phyloP scores from a whole-genome alignment of 148 eudicot genomes.

The Rhododendron ferrugineum region DNA sequence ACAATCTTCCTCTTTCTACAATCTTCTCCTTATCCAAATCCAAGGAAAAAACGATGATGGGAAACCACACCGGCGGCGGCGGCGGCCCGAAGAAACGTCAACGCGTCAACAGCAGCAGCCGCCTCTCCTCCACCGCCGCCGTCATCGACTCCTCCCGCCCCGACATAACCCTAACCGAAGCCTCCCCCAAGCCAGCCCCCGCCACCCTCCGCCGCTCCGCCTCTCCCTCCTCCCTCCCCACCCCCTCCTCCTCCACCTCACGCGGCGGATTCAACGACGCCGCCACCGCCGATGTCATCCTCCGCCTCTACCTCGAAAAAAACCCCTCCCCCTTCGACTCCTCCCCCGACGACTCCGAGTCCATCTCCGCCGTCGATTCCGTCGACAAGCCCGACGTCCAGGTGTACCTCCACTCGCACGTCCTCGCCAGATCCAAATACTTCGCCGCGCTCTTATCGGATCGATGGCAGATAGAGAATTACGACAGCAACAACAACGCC shows the following conservation, averaged over 20 bases:
- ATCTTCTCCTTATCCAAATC: neutral
- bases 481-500: neutral
- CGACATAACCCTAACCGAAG: conserved; percentile 33
- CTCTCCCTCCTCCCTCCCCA: neutral
- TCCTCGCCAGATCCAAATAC: conserved; percentile 57
- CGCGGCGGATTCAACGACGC: conserved; percentile 66
- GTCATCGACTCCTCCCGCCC: conserved; percentile 26
- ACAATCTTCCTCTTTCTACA: neutral
- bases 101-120: conserved; percentile 32
- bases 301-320: conserved; percentile 45
- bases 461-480: conserved; percentile 53
- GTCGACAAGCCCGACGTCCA: conserved; percentile 33
- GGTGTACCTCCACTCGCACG: conserved; percentile 63
- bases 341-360: conserved; percentile 25
- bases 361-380: conserved; percentile 19
- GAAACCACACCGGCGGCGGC: neutral
- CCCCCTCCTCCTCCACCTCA: conserved; percentile 26
- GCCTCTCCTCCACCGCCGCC: conserved; percentile 31
- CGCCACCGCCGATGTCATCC: conserved; percentile 65
- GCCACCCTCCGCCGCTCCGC: conserved; percentile 12
- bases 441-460: conserved; percentile 64
- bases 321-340: conserved; percentile 15
- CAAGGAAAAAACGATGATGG: neutral
- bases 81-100: conserved; percentile 35
- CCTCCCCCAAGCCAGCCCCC: neutral